phyloP scores from a whole-genome alignment of 2,329 filamentous ascomycete genomes.

The Pseudocercospora pini-densiflorae region DNA sequence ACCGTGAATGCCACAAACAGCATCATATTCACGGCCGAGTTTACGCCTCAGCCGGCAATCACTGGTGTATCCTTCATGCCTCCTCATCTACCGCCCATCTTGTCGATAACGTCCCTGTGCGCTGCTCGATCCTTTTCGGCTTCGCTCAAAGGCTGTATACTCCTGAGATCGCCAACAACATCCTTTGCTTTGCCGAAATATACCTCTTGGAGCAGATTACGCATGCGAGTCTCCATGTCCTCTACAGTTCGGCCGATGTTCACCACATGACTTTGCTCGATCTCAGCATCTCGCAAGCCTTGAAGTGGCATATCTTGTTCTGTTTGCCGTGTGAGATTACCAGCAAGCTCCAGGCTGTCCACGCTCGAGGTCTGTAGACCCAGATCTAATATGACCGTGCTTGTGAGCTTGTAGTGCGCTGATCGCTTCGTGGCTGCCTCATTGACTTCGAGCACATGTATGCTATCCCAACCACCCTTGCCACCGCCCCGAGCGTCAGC shows the following conservation, averaged over 20 bases:
- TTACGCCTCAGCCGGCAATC: background rate
- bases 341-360: constrained; percentile 87
- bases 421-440: constrained; percentile 76
- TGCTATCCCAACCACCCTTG: constrained; percentile 82
- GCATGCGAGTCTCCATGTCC: constrained; percentile 99
- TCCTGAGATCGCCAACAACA: constrained; percentile 92
- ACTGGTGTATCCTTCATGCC: background rate
- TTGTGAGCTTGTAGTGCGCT: constrained; percentile 97
- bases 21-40: background rate
- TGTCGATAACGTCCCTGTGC: constrained; percentile 83
- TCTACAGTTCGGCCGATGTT: constrained; percentile 95
- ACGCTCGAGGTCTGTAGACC: constrained; percentile 70
- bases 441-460: constrained; percentile 97
- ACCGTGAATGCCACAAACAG: background rate
- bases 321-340: constrained; percentile 97
- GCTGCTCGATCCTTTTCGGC: constrained; percentile 80
- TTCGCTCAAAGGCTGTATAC: constrained; percentile 82
- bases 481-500: constrained; percentile 39
- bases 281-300: constrained; percentile 57
- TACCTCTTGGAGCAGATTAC: constrained; percentile 95
- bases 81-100: constrained; percentile 43
- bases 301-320: constrained; percentile 83
- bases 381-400: constrained; percentile 91
- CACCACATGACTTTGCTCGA: constrained; percentile 89
- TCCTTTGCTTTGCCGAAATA: constrained; percentile 99